Evolutionary conservation across 139 green algal genomes (phyloP).

Genomic region (Chlorella sp.): DNA sequence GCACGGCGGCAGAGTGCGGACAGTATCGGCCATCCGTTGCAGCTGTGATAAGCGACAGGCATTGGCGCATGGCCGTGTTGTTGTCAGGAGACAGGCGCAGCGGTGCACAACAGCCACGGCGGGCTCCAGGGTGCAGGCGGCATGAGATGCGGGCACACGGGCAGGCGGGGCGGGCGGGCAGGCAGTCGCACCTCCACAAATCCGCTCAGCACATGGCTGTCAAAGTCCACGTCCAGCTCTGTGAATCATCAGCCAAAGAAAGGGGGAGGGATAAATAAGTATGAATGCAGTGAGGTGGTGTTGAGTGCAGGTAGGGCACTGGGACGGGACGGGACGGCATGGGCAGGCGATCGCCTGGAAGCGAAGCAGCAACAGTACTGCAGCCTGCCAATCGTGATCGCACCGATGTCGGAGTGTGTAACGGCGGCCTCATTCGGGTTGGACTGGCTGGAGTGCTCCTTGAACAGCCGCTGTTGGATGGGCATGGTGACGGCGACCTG

Average conservation of each 20-base stretch:
- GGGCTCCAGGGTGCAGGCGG: background rate
- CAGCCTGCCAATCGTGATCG: background rate
- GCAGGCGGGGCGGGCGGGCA: background rate
- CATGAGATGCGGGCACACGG: background rate
- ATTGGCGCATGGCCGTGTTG: too few relatives aligned
- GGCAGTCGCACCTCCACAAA: constrained; percentile 24
- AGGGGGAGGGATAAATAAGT: background rate
- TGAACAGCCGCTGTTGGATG: background rate
- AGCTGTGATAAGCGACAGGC: background rate
- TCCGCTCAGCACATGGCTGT: constrained; percentile 39
- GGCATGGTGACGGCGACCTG: background rate
- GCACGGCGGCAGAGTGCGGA: too few relatives aligned
- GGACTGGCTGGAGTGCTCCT: background rate
- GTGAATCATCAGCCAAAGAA: background rate
- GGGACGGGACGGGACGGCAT: background rate
- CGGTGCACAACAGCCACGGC: background rate
- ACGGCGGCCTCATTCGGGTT: constrained; percentile 29
- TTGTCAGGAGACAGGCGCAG: too few relatives aligned
- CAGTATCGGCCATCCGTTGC: background rate
- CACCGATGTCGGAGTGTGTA: constrained; percentile 28
- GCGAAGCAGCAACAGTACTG: background rate
- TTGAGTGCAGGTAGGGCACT: too few relatives aligned
- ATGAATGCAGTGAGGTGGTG: background rate
- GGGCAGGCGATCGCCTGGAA: background rate
- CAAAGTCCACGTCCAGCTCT: constrained; percentile 60